phyloP scores from a whole-genome alignment of 352 stramenopile species.

The Globisporangium spinosum region DNA sequence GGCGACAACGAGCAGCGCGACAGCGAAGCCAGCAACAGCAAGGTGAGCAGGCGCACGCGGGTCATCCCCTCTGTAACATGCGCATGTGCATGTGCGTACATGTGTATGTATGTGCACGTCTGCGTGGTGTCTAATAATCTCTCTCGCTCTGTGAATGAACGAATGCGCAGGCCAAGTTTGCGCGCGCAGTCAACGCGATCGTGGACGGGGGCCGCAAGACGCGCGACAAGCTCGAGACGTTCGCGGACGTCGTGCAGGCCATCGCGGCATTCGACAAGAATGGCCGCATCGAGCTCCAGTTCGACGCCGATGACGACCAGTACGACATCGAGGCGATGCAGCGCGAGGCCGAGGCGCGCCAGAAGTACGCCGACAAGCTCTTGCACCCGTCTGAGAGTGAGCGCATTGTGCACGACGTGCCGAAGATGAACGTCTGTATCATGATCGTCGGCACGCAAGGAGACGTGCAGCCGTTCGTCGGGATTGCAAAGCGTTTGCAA shows the following conservation, averaged over 20 bases:
- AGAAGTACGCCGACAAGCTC: conserved; percentile 12
- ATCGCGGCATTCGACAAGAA: conserved; percentile 19
- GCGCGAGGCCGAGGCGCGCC: conserved; percentile 7
- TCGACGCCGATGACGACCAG: conserved; percentile 32
- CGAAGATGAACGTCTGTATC: conserved; percentile 78
- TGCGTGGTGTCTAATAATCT: not conserved
- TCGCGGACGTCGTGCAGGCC: conserved; percentile 18
- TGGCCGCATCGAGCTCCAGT: conserved; percentile 35
- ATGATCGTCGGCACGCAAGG: conserved; percentile 89
- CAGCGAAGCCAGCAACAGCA: not conserved
- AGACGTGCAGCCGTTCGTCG: conserved; percentile 86
- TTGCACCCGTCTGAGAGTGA: conserved; percentile 8
- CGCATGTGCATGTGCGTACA: not conserved
- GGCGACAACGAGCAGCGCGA: not conserved
- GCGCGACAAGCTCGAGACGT: conserved; percentile 14
- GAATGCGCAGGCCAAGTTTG: conserved; percentile 10
- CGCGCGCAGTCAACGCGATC: conserved; percentile 12
- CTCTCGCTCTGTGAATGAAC: not conserved
- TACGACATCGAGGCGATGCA: conserved; percentile 24
- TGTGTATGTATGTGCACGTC: not conserved
- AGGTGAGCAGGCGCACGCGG: not conserved
- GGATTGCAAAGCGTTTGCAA: conserved; percentile 82
- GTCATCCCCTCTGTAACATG: no score
- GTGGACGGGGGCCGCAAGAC: conserved; percentile 11
- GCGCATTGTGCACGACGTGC: conserved; percentile 11